phyloP scores from a whole-genome alignment of 2,329 filamentous ascomycete species.

The Aspergillus ibericus region DNA sequence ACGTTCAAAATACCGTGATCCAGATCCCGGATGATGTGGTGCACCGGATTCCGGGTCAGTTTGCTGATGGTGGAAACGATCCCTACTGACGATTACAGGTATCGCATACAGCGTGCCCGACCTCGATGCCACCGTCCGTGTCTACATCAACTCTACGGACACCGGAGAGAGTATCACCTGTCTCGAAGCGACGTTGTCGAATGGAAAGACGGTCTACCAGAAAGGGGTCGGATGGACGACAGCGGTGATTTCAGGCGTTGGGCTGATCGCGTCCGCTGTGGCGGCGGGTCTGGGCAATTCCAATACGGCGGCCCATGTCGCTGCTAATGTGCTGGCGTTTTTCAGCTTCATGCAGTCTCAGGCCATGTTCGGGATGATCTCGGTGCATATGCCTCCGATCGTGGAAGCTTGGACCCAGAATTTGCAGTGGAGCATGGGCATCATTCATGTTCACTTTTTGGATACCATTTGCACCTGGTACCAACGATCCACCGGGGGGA shows the following conservation, averaged over 20 bases:
- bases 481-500: constrained; percentile 85
- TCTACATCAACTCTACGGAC: constrained; percentile 72
- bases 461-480: constrained; percentile 92
- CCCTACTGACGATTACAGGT: constrained; percentile 38
- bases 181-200: constrained; percentile 82
- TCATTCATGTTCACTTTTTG: constrained; percentile 81
- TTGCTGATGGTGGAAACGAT: neutral
- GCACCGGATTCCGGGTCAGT: constrained; percentile 1
- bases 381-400: constrained; percentile 80
- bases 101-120: constrained; percentile 90
- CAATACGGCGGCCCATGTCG: constrained; percentile 90
- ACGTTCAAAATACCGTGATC: neutral
- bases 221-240: constrained; percentile 85
- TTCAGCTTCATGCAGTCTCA: constrained; percentile 94
- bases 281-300: constrained; percentile 87
- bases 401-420: constrained; percentile 93
- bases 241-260: constrained; percentile 80
- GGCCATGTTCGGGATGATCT: constrained; percentile 82
- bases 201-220: constrained; percentile 87
- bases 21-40: neutral
- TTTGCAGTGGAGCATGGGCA: constrained; percentile 96
- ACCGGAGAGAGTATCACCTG: constrained; percentile 71
- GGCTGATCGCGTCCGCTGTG: constrained; percentile 78
- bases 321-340: constrained; percentile 84
- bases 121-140: constrained; percentile 78